Base-by-base conservation (phyloP, 225 moss, liverwort and hornwort genomes). In the Sphagnum tenellum region DNA sequence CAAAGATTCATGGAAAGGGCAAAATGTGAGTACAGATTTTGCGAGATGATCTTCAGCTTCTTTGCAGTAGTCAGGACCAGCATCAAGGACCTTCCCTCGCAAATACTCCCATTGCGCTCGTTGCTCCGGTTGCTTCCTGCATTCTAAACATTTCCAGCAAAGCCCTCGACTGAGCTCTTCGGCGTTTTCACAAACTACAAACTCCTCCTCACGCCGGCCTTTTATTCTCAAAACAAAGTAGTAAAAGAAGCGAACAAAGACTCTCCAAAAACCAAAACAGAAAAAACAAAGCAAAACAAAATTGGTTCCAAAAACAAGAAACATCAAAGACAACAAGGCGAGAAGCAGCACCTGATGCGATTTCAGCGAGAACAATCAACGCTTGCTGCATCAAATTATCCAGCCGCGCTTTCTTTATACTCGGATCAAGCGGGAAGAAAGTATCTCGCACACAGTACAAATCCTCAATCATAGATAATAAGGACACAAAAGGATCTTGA, bases 1-100 rank as follows among this genome's bases (percentile, higher is more conserved):
- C 0, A 29, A 29, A 29, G 29, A 29, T 29, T 29, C 29, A 29
- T 29, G 29, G 29, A 29, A 29, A 29, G 60, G 55, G 12, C 49
- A 45, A 12, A 57, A 3, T 2, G 47, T 12, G 7, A 9, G 63
- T 74, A 86, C 82, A 70, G 80, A 82, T 82, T 83, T 86, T 12
- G 86, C 75, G 51, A 86, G 73, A 78, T 86, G 86, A 11, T 82
- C 86, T 71, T 86, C 82, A 67, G 82, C 86, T 12, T 86, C 82
- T 66, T 75, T 86, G 65, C 80, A 75, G 61, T 78, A 83, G 65
- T 86, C 82, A 45, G 86, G 82, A 0, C 82, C 75, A 8, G 78
- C 80, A 57, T 86, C 86, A 59, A 86, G 79, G 52, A 72, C 86
- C 71, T 80, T 86, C 9, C 86, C 82, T 9, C 78, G 73, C 64